A percentile compares a stretch with the other conserved stretches of the same genome.
These are phyloP conservation scores for Ilyonectria mors-panacis DNA, from an alignment of 2,329 filamentous ascomycete species.

Conservation along the genomic window DNA sequence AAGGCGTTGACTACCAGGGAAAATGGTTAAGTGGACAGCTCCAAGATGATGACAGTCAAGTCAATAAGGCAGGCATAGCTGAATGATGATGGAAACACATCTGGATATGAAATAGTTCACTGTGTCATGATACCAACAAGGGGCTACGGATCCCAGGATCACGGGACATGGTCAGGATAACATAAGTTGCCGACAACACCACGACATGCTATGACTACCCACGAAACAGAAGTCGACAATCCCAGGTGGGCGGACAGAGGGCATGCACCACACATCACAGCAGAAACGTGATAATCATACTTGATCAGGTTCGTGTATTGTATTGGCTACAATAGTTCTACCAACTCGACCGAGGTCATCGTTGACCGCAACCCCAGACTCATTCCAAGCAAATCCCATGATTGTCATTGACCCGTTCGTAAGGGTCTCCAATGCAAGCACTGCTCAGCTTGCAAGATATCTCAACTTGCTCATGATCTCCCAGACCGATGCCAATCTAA, in stretches of 20 bases:
- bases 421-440: constrained; percentile 22
- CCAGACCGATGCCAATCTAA: constrained; percentile 45
- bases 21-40: background rate
- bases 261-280: background rate
- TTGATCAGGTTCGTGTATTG: constrained; percentile 20
- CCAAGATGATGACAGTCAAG: no score
- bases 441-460: constrained; percentile 28
- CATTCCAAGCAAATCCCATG: constrained; percentile 19
- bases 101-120: no score
- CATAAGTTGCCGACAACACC: background rate
- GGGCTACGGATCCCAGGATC: no score
- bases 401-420: constrained; percentile 23
- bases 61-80: no score
- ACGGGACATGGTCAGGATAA: background rate
- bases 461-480: constrained; percentile 24
- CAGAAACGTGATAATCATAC: background rate
- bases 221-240: background rate
- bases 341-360: constrained; percentile 16
- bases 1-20: background rate
- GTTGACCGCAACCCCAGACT: constrained; percentile 11
- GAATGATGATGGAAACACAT: no score
- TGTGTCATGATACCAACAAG: background rate
- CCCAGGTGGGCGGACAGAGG: background rate
- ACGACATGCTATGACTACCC: background rate
- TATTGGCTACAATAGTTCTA: constrained; percentile 26